Evolutionary conservation across 164 flowering plant genomes (phyloP).

Genomic region (Nelumbo lutea): DNA sequence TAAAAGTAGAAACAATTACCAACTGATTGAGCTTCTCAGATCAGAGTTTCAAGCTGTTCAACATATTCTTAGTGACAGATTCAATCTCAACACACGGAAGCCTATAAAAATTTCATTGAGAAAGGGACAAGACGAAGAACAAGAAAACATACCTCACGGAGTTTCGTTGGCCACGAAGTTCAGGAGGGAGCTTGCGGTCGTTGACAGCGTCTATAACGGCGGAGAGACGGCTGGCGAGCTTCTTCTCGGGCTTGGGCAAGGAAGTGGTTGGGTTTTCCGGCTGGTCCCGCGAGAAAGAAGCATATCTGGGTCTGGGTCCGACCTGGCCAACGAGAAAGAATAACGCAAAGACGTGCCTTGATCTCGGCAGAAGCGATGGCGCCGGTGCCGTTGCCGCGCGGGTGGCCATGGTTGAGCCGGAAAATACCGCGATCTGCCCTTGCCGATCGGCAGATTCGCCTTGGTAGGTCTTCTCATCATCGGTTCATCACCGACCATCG

Average conservation of each 20-base stretch:
- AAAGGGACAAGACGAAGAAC: neutral
- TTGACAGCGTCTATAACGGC: slow-evolving; percentile 69
- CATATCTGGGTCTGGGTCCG: neutral
- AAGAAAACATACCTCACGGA: slow-evolving; percentile 38
- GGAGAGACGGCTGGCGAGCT: slow-evolving; percentile 58
- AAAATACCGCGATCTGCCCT: neutral
- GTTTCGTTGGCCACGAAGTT: slow-evolving; percentile 79
- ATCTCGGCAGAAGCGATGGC: neutral
- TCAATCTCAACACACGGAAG: neutral
- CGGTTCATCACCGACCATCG: neutral
- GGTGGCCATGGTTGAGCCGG: slow-evolving; percentile 11
- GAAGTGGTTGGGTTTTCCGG: neutral
- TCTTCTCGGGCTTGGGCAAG: slow-evolving; percentile 25
- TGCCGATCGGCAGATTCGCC: neutral
- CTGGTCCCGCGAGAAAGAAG: neutral
- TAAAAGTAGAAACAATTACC: too few relatives aligned
- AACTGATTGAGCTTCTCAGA: too few relatives aligned
- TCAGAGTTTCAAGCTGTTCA: too few relatives aligned
- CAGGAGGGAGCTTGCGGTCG: slow-evolving; percentile 86
- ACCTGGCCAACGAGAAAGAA: neutral
- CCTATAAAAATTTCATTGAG: neutral
- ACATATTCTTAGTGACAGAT: neutral
- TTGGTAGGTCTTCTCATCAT: neutral
- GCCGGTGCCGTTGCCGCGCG: neutral
- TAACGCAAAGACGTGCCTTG: neutral